Evolutionary conservation across 192 early-diverging fungal genomes (phyloP).

Genomic region (Podila minutissima): DNA sequence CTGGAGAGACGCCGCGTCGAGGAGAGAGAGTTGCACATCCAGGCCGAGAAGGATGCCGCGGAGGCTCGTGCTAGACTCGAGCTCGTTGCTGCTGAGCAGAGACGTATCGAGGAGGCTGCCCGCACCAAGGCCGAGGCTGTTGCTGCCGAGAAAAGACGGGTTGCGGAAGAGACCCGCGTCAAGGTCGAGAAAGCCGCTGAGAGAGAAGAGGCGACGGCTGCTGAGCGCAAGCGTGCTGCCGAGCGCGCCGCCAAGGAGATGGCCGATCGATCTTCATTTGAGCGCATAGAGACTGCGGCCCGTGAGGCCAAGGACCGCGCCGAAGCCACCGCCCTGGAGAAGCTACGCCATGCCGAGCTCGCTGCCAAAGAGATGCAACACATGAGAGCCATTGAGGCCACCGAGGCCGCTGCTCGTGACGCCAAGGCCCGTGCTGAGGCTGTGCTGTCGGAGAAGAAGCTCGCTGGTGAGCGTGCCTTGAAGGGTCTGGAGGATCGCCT

Average conservation of each 20-base stretch:
- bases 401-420: constrained; percentile 1
- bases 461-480: neutral
- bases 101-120: neutral
- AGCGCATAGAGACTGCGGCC: neutral
- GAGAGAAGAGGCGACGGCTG: constrained; percentile 9
- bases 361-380: neutral
- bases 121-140: constrained; percentile 6
- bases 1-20: neutral
- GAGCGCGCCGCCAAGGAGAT: neutral
- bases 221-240: constrained; percentile 3
- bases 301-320: constrained; percentile 9
- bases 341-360: neutral
- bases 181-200: neutral
- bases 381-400: neutral
- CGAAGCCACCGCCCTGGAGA: neutral
- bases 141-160: neutral
- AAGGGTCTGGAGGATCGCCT: constrained; percentile 2
- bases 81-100: neutral
- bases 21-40: neutral
- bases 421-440: constrained; percentile 11
- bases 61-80: constrained; percentile 4
- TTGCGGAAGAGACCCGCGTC: neutral
- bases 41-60: constrained; percentile 7
- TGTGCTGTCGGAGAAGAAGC: constrained; percentile 5
- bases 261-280: neutral